Base-by-base conservation (phyloP, 1,284 basidiomycete species). In the Moesziomyces sp. region DNA sequence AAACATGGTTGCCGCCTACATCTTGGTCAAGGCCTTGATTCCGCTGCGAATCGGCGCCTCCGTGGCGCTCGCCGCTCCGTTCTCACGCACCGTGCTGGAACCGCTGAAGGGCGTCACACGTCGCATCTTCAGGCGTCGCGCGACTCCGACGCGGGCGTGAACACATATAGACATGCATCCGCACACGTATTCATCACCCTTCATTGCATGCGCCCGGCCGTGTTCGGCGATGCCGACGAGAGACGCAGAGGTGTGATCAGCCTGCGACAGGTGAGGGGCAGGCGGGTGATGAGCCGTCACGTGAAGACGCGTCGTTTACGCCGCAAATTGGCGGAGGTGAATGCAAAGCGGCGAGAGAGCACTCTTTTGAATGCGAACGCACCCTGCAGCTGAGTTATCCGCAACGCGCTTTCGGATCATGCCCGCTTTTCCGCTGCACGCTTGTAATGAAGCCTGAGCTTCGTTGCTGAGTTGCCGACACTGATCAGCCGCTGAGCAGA, bases 11-110 rank as follows among this genome's bases (percentile, higher is more conserved):
- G 87, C 93, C 21, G 93, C 94, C 0, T 97, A 96, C 83, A 90
- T 90, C 1, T 86, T 89, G 7, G 91, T 91, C 63, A 97, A 94
- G 93, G 91, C 91, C 0, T 84, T 94, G 14, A 80, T 93, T 4
- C 92, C 93, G 2, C 81, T 91, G 19, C 89, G 93, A 9, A 88
- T 95, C 67, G 92, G 88, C 0, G 80, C 89, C 1, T 93, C 92
- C 1, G 73, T 94, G 30, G 93, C 91, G 75, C 86, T 91, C 3
- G 88, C 92, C 0, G 93, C 93, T 11, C 87, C 87, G 11, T 91
- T 94, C 83, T 91, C 92, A 13, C 86, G 92, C 47, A 67, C 86
- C 10, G 78, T 90, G 6, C 78, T 93, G 19, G 89, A 91, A 55
- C 92, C 92, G 13, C 63, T 88, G 30, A 74, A 74, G 54, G 45